Base-by-base conservation (phyloP, 331 rosid species). In the Quercus tomentella region DNA sequence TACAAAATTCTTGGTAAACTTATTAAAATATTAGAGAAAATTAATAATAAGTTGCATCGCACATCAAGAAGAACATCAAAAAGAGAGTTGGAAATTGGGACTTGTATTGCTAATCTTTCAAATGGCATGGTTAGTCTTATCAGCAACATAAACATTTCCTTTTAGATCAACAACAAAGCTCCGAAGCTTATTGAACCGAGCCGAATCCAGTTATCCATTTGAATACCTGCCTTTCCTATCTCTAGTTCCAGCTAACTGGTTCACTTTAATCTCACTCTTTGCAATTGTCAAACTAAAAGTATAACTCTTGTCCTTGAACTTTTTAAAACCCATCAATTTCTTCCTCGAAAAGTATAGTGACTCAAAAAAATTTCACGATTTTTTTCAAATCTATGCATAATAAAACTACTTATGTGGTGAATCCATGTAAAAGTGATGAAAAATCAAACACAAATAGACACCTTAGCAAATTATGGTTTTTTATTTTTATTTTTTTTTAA, bases 111-210 rank as follows among this genome's bases (percentile, higher is more conserved):
- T 80, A 49, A 93, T 89, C 52, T 91, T 91, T 76, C 92, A 63
- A 54, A 93, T 89, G 15, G 68, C 89, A 21, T 16, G 14, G 65
- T 82, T 84, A 31, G 20, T 37, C 77, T 33, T 72, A 66, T 93
- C 97, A 73, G 92, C 97, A 26, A 91, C 94, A 57, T 85, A 93
- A 54, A 93, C 76, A 51, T 86, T 89, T 57, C 97, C 97, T 75
- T 74, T 91, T 1, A 41, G 62, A 82, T 85, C 90, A 77, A 91
- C 71, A 0, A 90, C 90, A 60, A 93, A 93, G 72, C 94, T 91
- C 78, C 1, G 49, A 14, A 94, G 94, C 37, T 74, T 74, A 7
- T 17, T 43, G 79, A 89, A 91, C 58, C 4, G 58, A 60, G 94
- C 97, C 11, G 63, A 76, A 57, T 56, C 87, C 69, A 81, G 73